A percentile compares a stretch with the other conserved stretches of the same genome.
Evolutionary conservation across 164 flowering plant genomes (phyloP).

Genomic region (Vitis cinerea): DNA sequence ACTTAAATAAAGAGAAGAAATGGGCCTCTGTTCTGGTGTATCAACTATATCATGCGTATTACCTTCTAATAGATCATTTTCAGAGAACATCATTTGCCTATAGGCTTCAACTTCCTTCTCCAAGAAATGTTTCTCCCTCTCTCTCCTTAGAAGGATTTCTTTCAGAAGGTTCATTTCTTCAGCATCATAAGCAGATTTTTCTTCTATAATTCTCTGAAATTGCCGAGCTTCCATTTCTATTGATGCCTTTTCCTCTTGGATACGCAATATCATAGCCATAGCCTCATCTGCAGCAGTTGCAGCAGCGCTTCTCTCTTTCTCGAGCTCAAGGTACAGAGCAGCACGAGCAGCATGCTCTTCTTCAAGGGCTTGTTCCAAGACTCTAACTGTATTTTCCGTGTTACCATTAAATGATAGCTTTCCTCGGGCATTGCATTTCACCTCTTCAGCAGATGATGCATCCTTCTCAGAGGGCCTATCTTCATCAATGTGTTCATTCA

Average conservation of each 20-base stretch:
- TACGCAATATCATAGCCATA: slow-evolving; percentile 90
- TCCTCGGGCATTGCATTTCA: slow-evolving; percentile 3
- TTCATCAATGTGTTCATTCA: slow-evolving; percentile 27
- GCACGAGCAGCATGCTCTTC: slow-evolving; percentile 62
- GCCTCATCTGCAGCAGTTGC: slow-evolving; percentile 95
- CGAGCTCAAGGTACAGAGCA: slow-evolving; percentile 68
- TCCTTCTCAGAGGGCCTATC: slow-evolving; percentile 23
- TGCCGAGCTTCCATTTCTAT: slow-evolving; percentile 89
- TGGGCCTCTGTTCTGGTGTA: slow-evolving; percentile 3
- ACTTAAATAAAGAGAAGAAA: slow-evolving; percentile 22
- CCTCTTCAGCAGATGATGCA: slow-evolving; percentile 22
- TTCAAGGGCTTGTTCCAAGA: slow-evolving; percentile 64
- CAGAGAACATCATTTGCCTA: slow-evolving; percentile 36
- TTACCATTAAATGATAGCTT: slow-evolving; percentile 20
- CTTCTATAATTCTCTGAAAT: slow-evolving; percentile 80
- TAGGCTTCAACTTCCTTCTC: slow-evolving; percentile 88
- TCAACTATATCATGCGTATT: slow-evolving; percentile 19
- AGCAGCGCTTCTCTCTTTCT: slow-evolving; percentile 92
- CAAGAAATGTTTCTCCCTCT: slow-evolving; percentile 74
- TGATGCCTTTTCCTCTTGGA: slow-evolving; percentile 89
- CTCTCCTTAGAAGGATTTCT: slow-evolving; percentile 80
- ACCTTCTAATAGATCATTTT: slow-evolving; percentile 32
- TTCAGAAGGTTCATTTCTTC: slow-evolving; percentile 90
- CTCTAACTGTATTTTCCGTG: slow-evolving; percentile 30
- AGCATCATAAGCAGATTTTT: slow-evolving; percentile 78